Base-by-base conservation (phyloP, 179 eudicot genomes). In the Sideroxylon spinosum region DNA sequence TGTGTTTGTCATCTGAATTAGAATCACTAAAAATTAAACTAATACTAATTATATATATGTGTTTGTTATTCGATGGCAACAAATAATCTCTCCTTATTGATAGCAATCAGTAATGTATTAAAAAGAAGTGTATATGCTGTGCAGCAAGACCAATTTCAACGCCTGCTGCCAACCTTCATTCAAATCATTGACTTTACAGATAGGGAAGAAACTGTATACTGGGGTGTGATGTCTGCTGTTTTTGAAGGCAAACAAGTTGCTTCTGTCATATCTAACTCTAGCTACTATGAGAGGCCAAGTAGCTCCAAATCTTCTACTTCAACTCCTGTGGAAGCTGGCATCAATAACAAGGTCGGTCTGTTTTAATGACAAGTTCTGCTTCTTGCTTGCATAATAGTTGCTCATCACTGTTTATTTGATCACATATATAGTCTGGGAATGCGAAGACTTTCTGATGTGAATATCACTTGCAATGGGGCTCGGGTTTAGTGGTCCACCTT, bases 61-160 rank as follows among this genome's bases (percentile, higher is more conserved):
- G 44, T 59, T 74, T 12, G n/a, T n/a, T 57, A 59, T 44, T 71
- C 53, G 48, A 68, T 44, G 44, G n/a, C 44, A 55, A 50, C 19
- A 52, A 8, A 23, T 20, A n/a, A 44, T 48, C 2, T 62, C 23
- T 65, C 48, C 19, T 22, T 22, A 73, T 73, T 26, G 7, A 37
- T 62, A 23, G 44, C 37, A n/a, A 46, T 23, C 9, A 28, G 37
- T 37, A 11, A 1, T 52, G 20, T 50, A 20, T 50, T 37, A 50
- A 75, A 73, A 25, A 9, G 61, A 14, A 57, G n/a, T 64, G 68
- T 70, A 49, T 19, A 9, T 1, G 57, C 78, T 80, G 20, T 86
- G 87, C 97, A 94, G 98, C 92, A 91, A 89, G 98, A 94, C 80
- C 98, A 94, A 71, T 94, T 93, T 87, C 85, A 89, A 79, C 94